These are phyloP conservation scores for Glebionis coronaria DNA, from an alignment of 129 eudicot genomes.

Conservation along the genomic window DNA sequence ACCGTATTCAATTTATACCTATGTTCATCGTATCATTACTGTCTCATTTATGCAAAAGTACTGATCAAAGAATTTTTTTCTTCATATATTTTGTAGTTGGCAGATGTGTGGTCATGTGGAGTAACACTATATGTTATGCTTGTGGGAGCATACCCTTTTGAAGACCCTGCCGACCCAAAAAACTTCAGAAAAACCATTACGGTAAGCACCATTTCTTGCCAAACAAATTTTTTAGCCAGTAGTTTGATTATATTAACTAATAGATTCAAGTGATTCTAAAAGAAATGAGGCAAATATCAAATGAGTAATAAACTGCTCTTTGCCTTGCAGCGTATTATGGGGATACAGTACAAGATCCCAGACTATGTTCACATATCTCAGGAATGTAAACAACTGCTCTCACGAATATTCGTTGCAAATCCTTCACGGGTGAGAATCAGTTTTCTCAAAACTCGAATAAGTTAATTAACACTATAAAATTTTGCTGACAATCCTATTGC, in stretches of 20 bases:
- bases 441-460: background rate
- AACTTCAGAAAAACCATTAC: constrained; percentile 69
- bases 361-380: constrained; percentile 74
- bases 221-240: too few relatives aligned
- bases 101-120: constrained; percentile 94
- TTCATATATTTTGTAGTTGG: constrained; percentile 38
- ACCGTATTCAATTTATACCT: background rate
- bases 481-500: background rate
- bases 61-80: background rate
- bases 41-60: background rate
- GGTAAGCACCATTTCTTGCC: constrained; percentile 26
- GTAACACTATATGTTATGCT: constrained; percentile 82
- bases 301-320: background rate
- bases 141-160: constrained; percentile 85
- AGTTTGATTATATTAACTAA: too few relatives aligned
- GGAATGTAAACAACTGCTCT: constrained; percentile 70
- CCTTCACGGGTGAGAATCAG: constrained; percentile 47
- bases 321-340: constrained; percentile 61
- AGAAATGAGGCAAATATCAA: background rate
- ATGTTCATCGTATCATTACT: background rate
- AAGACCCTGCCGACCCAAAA: constrained; percentile 70
- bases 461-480: background rate
- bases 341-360: constrained; percentile 64
- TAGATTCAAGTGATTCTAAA: too few relatives aligned
- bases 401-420: constrained; percentile 67